Conservation (phyloP, 208 protist species). For the Acanthamoeba castellanii region DNA sequence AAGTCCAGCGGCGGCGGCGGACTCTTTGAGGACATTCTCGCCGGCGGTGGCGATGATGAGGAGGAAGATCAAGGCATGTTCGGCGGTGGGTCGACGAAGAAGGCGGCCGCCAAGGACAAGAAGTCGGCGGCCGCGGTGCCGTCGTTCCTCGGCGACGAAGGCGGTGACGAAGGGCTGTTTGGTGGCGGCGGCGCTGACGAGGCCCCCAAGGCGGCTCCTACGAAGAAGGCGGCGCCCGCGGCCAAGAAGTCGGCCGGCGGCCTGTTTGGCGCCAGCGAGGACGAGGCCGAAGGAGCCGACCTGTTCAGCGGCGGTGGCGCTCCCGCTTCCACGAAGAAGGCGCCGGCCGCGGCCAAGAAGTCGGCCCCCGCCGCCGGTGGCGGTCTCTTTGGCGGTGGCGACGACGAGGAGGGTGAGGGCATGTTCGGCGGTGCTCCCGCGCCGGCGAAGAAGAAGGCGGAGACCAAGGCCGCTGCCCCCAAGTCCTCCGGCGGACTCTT, state of each 20-base stretch:
- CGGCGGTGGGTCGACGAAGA: neutral
- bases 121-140: neutral
- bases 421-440: constrained; percentile 3
- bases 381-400: neutral
- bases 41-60: neutral
- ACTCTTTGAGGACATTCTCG: neutral
- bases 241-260: constrained; percentile 31
- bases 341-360: neutral
- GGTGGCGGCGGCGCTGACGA: neutral
- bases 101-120: neutral
- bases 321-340: neutral
- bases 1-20: neutral
- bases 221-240: neutral
- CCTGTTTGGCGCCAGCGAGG: constrained; percentile 21
- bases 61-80: neutral
- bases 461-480: neutral
- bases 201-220: neutral
- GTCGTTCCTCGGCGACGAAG: neutral
- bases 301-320: neutral
- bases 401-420: neutral
- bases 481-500: neutral
- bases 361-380: neutral
- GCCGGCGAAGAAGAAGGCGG: neutral
- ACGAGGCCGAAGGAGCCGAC: neutral
- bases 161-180: neutral